Evolutionary conservation across 306 rosid species (phyloP).

Genomic region (Hippophae tibetana): DNA sequence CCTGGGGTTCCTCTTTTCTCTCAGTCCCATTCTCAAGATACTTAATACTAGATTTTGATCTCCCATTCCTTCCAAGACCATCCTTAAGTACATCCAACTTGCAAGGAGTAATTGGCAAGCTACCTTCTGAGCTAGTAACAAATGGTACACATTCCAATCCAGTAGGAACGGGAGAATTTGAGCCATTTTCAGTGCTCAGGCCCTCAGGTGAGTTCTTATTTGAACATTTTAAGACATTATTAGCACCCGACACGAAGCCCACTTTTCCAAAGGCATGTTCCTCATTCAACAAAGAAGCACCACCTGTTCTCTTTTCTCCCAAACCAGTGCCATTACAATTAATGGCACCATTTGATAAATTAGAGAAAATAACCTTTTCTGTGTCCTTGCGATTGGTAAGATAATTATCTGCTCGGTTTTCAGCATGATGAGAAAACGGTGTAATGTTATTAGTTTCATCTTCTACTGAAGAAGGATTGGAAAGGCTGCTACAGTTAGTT

Average conservation of each 20-base stretch:
- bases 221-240: conserved; percentile 33
- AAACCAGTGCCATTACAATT: conserved; percentile 29
- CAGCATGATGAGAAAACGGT: conserved; percentile 49
- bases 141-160: conserved; percentile 56
- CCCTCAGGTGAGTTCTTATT: conserved; percentile 47
- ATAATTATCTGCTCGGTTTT: conserved; percentile 45
- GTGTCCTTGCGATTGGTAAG: conserved; percentile 41
- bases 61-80: conserved; percentile 52
- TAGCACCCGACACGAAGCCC: conserved; percentile 32
- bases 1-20: conserved; percentile 57
- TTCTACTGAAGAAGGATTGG: conserved; percentile 91
- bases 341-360: conserved; percentile 36
- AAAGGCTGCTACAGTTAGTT: conserved; percentile 81
- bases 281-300: conserved; percentile 53
- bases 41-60: conserved; percentile 51
- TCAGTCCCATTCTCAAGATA: conserved; percentile 51
- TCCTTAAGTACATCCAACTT: conserved; percentile 62
- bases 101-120: conserved; percentile 79
- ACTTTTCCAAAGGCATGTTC: conserved; percentile 29
- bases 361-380: conserved; percentile 32
- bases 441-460: conserved; percentile 77
- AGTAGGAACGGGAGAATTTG: conserved; percentile 40
- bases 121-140: conserved; percentile 44
- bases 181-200: conserved; percentile 46
- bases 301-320: conserved; percentile 30